Conservation (phyloP, 73 alveolate species). For the Uronychia binucleata region DNA sequence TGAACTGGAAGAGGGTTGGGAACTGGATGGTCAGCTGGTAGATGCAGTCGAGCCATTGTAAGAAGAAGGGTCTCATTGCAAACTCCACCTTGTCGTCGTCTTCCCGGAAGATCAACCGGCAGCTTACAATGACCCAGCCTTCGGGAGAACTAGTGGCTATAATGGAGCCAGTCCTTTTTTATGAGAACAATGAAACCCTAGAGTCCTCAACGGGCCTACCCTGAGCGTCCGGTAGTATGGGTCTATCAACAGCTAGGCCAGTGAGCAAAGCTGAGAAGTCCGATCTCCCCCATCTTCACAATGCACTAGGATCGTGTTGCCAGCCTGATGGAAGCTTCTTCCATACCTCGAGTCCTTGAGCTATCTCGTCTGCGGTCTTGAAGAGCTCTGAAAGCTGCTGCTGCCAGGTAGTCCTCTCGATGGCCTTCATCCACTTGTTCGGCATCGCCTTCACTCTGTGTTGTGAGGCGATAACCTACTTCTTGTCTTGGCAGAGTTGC, state of each 20-base stretch:
- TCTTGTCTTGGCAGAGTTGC: neutral
- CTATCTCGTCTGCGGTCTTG: neutral
- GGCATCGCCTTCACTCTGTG: neutral
- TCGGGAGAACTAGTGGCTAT: neutral
- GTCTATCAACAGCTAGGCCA: neutral
- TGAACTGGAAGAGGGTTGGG: neutral
- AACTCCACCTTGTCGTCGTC: neutral
- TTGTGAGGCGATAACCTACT: too few relatives aligned
- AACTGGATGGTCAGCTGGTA: neutral
- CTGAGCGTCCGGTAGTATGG: neutral
- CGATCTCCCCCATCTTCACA: neutral
- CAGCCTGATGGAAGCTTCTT: too few relatives aligned
- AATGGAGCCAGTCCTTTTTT: neutral
- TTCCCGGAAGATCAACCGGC: neutral
- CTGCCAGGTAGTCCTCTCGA: neutral
- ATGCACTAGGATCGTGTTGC: too few relatives aligned
- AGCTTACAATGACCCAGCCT: neutral
- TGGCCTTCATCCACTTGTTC: neutral
- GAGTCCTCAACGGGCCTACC: neutral
- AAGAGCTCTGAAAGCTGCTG: neutral
- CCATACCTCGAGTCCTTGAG: neutral
- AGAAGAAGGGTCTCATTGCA: neutral
- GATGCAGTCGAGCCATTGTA: neutral
- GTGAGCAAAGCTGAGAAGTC: neutral
- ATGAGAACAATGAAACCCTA: neutral